Evolutionary conservation across 257 asterid species (phyloP).

Genomic region (Solanum pennellii): DNA sequence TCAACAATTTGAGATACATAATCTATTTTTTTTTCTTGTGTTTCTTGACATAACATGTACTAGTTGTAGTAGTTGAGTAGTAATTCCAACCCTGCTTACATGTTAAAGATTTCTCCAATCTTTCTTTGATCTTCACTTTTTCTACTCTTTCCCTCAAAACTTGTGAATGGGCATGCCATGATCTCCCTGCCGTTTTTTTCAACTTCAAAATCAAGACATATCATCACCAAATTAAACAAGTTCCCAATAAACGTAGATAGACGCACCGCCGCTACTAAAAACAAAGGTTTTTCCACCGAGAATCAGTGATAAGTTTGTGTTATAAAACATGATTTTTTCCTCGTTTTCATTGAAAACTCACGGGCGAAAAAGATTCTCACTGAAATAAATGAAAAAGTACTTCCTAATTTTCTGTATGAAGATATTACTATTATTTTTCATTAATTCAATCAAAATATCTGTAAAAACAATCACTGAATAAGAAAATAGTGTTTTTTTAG

Average conservation of each 20-base stretch:
- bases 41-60: not conserved
- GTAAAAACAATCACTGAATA: too few species aligned
- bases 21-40: not conserved
- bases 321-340: too few species aligned
- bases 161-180: constrained; percentile 17
- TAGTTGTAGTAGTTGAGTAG: not conserved
- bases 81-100: constrained; percentile 26
- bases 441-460: not conserved
- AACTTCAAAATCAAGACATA: not conserved
- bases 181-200: constrained; percentile 8
- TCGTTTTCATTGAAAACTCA: not conserved
- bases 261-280: not conserved
- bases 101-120: constrained; percentile 23
- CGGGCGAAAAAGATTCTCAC: rapidly evolving
- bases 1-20: constrained; percentile 5
- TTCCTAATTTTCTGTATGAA: too few species aligned
- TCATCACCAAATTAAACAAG: not conserved
- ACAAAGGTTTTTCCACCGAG: not conserved
- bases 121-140: constrained; percentile 28
- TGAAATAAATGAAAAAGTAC: not conserved
- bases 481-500: too few species aligned
- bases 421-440: too few species aligned
- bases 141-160: constrained; percentile 34
- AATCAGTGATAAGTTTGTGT: too few species aligned
- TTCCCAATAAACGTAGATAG: not conserved